phyloP scores from a whole-genome alignment of 345 rosid genomes.

The Aquilaria yunnanensis region DNA sequence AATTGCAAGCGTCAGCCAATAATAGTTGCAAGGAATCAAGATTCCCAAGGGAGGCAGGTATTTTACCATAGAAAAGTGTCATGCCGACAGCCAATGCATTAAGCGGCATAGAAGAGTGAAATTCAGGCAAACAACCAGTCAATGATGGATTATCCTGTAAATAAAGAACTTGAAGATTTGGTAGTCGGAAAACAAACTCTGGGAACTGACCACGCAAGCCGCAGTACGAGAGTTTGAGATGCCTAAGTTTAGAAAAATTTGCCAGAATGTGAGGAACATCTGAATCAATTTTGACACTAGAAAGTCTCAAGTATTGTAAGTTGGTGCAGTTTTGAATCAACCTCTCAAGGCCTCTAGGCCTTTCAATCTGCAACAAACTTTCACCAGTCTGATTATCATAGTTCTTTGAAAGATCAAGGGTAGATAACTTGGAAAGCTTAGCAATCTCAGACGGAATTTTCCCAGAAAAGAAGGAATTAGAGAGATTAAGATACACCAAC shows the following conservation, averaged over 20 bases:
- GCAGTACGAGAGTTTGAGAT: not conserved
- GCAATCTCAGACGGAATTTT: constrained; percentile 14
- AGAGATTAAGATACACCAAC: constrained; percentile 12
- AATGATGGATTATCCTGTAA: not conserved
- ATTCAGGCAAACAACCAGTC: not conserved
- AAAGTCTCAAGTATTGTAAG: constrained; percentile 9
- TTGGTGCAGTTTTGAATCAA: not conserved
- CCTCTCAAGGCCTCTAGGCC: not conserved
- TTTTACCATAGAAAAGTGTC: not conserved
- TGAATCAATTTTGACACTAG: not conserved
- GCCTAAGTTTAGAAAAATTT: not conserved
- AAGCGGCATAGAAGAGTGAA: too few species aligned
- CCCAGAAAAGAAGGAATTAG: not conserved
- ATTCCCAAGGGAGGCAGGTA: not conserved
- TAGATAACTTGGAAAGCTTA: constrained; percentile 10
- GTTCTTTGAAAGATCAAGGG: constrained; percentile 12
- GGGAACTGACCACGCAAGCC: not conserved
- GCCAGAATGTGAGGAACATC: not conserved
- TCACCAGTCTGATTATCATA: not conserved
- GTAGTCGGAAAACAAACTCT: not conserved
- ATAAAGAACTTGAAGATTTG: not conserved
- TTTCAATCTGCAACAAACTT: not conserved
- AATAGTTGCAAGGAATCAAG: not conserved
- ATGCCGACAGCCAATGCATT: not conserved
- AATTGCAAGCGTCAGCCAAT: not conserved